phyloP scores from a whole-genome alignment of 305 asterid species.

The Caryopteris hybrid region DNA sequence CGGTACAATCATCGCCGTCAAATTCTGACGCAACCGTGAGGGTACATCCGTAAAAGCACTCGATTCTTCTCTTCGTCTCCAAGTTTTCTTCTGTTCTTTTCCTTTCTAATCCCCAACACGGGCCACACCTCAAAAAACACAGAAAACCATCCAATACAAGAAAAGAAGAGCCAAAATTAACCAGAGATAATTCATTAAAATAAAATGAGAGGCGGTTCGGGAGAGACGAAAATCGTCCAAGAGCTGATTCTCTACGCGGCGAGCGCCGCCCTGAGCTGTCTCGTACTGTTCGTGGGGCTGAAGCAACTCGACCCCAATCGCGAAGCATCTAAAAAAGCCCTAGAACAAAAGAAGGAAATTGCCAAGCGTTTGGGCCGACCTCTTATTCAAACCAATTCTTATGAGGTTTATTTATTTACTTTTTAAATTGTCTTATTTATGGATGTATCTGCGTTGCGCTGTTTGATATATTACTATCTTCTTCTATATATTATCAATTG shows the following conservation, averaged over 20 bases:
- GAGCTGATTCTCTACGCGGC: slow-evolving; percentile 76
- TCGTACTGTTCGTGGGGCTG: slow-evolving; percentile 70
- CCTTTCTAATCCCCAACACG: not conserved
- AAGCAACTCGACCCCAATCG: slow-evolving; percentile 81
- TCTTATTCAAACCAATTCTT: slow-evolving; percentile 62
- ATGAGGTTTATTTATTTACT: slow-evolving; percentile 46
- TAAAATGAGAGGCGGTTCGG: slow-evolving; percentile 37
- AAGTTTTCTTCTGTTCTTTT: not conserved
- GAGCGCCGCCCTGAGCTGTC: slow-evolving; percentile 80
- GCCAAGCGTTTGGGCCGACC: slow-evolving; percentile 93
- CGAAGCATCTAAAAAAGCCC: slow-evolving; percentile 67
- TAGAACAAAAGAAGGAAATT: slow-evolving; percentile 73
- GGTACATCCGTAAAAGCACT: slow-evolving; percentile 1
- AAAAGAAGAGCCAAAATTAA: not conserved
- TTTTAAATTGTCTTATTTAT: not conserved
- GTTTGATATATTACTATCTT: not conserved
- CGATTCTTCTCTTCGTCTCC: not conserved
- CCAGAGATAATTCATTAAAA: not conserved
- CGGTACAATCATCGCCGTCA: not conserved
- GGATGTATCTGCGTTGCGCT: not conserved
- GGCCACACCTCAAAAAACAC: not conserved
- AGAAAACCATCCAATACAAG: not conserved
- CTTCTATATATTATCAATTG: not conserved
- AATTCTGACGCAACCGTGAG: not conserved
- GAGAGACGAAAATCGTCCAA: slow-evolving; percentile 60